Base-by-base conservation (phyloP, 345 rosid species). In the Dovyalis caffra region DNA sequence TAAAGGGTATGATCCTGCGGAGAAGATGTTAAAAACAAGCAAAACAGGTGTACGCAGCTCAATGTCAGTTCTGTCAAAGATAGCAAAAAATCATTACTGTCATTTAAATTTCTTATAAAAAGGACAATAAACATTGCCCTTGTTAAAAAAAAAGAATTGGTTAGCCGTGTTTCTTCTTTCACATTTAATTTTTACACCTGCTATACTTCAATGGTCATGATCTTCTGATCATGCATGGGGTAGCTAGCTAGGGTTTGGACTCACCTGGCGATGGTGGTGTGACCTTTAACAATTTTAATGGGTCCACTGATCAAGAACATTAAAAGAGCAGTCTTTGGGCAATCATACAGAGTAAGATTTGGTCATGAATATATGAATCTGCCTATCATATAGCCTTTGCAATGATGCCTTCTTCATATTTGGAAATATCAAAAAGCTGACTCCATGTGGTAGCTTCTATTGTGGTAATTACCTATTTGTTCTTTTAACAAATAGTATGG, bases 401-500 rank as follows among this genome's bases (percentile, higher is more conserved):
- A n/a, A 87, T 88, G 88, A 88, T 90, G 79, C 78, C 78, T 79
- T 82, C 75, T 75, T 80, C 67, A 78, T 70, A 71, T 83, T 51
- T 81, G 84, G 87, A 78, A 88, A 81, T 74, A 71, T 77, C 47
- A 74, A 79, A 87, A 83, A 80, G 84, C 82, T 86, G 85, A 72
- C 74, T 77, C 88, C 91, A 83, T 86, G 88, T 84, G 78, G 21
- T 72, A n/a, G 57, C 63, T 53, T 70, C 76, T 70, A 31, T 35
- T 71, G 33, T 68, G 69, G 77, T 74, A 74, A 35, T n/a, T n/a
- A 76, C 37, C 69, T 37, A 60, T 29, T 14, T 56, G 6, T 28
- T 21, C 10, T 35, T 34, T 20, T 3, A 70, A 4, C 29, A 57
- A 67, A 26, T 56, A 66, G 2, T 2, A 5, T 5, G 1, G 32